phyloP scores from a whole-genome alignment of 2,329 filamentous ascomycete species.

The Trichoderma atrobrunneum region DNA sequence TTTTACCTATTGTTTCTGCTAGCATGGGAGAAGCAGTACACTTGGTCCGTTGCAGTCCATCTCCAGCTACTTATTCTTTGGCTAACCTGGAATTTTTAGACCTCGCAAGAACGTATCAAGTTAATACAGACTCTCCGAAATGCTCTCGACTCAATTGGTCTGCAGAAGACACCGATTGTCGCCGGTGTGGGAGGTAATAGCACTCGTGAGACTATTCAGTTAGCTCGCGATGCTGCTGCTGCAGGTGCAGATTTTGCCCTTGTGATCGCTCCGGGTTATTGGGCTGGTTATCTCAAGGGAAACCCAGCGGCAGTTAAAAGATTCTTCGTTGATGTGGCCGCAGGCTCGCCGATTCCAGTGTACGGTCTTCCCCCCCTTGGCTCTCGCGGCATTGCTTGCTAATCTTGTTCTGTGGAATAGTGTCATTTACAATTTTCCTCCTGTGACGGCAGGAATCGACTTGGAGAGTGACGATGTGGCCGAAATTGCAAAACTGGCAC shows the following conservation, averaged over 20 bases:
- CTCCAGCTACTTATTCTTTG: too few species aligned
- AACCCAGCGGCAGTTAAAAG: not conserved
- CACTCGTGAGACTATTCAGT: slow-evolving; percentile 6
- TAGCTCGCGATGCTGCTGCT: not conserved
- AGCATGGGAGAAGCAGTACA: slow-evolving; percentile 10
- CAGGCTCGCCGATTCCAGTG: not conserved
- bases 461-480: not conserved
- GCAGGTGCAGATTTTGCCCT: not conserved
- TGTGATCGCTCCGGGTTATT: not conserved
- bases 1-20: not conserved
- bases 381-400: not conserved
- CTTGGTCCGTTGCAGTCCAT: not conserved
- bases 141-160: not conserved
- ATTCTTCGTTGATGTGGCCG: not conserved
- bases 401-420: not conserved
- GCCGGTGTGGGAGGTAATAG: not conserved
- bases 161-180: not conserved
- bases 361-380: not conserved
- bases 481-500: not conserved
- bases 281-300: not conserved
- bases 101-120: not conserved
- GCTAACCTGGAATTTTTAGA: not conserved
- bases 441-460: not conserved
- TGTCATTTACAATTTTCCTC: not conserved
- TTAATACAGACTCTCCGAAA: not conserved